Conservation (phyloP, 805 yeast genomes). For the Diddensiella caesifluorescens region DNA sequence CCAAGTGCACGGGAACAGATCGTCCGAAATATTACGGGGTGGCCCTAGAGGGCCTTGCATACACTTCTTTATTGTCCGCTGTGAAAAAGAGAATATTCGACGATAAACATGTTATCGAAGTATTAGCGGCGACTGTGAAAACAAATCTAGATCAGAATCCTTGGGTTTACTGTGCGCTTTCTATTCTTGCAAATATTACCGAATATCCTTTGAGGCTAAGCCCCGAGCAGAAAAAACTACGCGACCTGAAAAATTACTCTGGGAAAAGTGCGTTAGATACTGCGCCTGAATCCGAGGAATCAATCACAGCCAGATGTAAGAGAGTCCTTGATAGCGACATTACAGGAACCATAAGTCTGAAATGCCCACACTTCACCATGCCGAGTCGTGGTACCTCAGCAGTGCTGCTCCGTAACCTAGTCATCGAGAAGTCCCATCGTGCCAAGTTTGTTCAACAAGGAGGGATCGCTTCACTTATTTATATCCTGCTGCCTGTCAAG, state of each 20-base stretch:
- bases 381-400: constrained; percentile 27
- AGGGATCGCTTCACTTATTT: constrained; percentile 30
- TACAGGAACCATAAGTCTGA: constrained; percentile 21
- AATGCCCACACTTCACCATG: constrained; percentile 21
- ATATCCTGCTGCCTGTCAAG: constrained; percentile 23
- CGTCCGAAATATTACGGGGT: constrained; percentile 12
- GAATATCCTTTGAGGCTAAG: constrained; percentile 31
- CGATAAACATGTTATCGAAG: constrained; percentile 19
- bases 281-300: constrained; percentile 16
- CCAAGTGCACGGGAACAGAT: constrained; percentile 10
- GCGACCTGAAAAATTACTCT: constrained; percentile 27
- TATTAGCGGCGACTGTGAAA: constrained; percentile 15
- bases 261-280: constrained; percentile 25
- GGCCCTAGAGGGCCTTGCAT: constrained; percentile 36
- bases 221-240: constrained; percentile 27
- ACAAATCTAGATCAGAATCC: constrained; percentile 22
- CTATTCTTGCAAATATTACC: constrained; percentile 30
- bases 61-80: constrained; percentile 29
- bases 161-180: constrained; percentile 30
- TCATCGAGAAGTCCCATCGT: constrained; percentile 26
- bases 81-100: constrained; percentile 28
- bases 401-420: constrained; percentile 28
- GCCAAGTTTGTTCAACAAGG: constrained; percentile 32
- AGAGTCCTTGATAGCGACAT: constrained; percentile 26
- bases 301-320: constrained; percentile 23